phyloP scores from a whole-genome alignment of 1,284 basidiomycete genomes.

The Ustilago loliicola region DNA sequence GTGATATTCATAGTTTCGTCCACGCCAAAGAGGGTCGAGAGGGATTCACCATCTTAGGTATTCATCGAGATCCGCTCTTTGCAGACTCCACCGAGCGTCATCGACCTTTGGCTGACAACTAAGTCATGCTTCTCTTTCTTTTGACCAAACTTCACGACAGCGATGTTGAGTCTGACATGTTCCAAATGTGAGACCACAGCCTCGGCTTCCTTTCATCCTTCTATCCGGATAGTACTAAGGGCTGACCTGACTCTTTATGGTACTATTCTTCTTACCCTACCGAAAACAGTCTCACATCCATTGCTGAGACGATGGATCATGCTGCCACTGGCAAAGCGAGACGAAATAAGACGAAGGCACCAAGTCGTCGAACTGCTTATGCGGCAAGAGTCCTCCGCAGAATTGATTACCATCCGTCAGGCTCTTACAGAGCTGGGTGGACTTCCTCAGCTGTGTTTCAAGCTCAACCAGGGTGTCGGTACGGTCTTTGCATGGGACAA shows the following conservation, averaged over 20 bases:
- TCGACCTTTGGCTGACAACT: neutral
- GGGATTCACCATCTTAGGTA: slow-evolving; percentile 46
- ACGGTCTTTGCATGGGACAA: slow-evolving; percentile 24
- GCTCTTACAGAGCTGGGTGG: slow-evolving; percentile 31
- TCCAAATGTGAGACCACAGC: slow-evolving; percentile 26
- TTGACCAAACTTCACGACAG: neutral
- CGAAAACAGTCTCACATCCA: slow-evolving; percentile 24
- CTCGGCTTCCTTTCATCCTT: neutral
- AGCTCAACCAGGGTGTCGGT: slow-evolving; percentile 39
- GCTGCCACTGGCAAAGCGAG: slow-evolving; percentile 29
- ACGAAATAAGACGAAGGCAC: slow-evolving; percentile 32
- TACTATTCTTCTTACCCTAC: neutral
- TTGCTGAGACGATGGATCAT: slow-evolving; percentile 46
- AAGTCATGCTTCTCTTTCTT: neutral
- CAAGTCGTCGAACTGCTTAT: slow-evolving; percentile 44
- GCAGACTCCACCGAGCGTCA: neutral
- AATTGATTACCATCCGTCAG: slow-evolving; percentile 21
- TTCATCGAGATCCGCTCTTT: neutral
- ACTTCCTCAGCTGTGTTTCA: slow-evolving; percentile 28
- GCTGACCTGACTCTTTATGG: neutral
- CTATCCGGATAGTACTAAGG: too few species aligned
- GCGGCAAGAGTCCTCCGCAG: slow-evolving; percentile 25
- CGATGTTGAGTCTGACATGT: slow-evolving; percentile 36
- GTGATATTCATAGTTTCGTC: slow-evolving; percentile 38
- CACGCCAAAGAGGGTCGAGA: slow-evolving; percentile 37